Evolutionary conservation across 2,329 filamentous ascomycete species (phyloP).

Genomic region (Trichoderma aggressivum): DNA sequence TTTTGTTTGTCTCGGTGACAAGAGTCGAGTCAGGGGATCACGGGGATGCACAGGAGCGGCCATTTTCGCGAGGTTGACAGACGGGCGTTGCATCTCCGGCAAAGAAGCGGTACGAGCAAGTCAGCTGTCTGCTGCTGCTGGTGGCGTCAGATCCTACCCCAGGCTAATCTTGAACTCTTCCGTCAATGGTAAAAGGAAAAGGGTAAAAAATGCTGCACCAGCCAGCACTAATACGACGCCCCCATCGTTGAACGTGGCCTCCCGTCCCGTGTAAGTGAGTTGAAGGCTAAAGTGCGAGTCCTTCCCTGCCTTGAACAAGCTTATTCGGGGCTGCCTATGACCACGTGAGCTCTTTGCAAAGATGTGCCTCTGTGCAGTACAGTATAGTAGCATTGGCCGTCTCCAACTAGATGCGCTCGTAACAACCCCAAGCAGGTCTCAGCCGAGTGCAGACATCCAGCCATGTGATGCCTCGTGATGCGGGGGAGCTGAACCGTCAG

Average conservation of each 20-base stretch:
- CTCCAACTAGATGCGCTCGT: background rate
- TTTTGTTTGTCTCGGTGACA: background rate
- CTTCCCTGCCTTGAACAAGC: background rate
- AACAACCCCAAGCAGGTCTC: background rate
- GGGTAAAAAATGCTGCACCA: background rate
- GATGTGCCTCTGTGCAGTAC: background rate
- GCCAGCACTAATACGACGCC: background rate
- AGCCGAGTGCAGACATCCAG: background rate
- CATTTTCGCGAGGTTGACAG: background rate
- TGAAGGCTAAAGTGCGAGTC: background rate
- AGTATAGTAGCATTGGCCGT: background rate
- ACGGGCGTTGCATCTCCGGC: background rate
- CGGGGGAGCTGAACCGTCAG: background rate
- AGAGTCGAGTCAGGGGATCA: background rate
- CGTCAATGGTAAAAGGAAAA: background rate
- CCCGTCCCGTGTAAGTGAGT: background rate
- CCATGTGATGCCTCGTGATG: slow-evolving; percentile 1
- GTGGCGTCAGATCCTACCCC: background rate
- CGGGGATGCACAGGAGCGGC: background rate
- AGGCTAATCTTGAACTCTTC: background rate
- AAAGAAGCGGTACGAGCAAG: background rate
- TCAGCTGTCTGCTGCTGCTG: background rate
- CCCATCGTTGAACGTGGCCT: background rate
- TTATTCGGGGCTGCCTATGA: background rate
- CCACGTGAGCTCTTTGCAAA: background rate